A percentile compares a stretch with the other conserved stretches of the same genome.
Conservation (phyloP, 441 rosid genomes). For the Erysimum cheiri region DNA sequence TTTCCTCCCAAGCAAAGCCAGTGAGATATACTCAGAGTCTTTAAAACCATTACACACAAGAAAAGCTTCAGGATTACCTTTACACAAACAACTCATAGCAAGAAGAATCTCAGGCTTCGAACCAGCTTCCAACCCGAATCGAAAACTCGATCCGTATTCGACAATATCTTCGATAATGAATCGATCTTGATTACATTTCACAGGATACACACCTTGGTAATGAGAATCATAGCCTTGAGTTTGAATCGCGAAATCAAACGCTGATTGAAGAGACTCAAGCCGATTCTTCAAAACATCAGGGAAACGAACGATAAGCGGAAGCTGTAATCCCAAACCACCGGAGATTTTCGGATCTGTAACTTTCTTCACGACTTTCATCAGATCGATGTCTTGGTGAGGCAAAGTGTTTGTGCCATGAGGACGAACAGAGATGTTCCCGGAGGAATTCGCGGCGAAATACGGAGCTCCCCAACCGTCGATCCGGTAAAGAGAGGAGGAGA, state of each 20-base stretch:
- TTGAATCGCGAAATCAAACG: slow-evolving; percentile 73
- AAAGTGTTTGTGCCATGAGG: slow-evolving; percentile 72
- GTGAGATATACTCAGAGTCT: slow-evolving; percentile 78
- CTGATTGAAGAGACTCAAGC: slow-evolving; percentile 75
- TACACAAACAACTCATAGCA: slow-evolving; percentile 90
- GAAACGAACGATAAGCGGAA: slow-evolving; percentile 74
- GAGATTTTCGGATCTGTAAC: slow-evolving; percentile 73
- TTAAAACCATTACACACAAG: slow-evolving; percentile 90
- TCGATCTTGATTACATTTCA: slow-evolving; percentile 93
- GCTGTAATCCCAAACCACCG: slow-evolving; percentile 85
- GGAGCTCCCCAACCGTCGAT: slow-evolving; percentile 94
- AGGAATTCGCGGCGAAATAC: slow-evolving; percentile 69
- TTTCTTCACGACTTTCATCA: slow-evolving; percentile 75
- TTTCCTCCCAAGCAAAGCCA: slow-evolving; percentile 80
- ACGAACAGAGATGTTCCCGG: slow-evolving; percentile 77
- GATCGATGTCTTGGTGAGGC: slow-evolving; percentile 87
- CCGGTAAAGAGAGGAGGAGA: slow-evolving; percentile 72
- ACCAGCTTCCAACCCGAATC: slow-evolving; percentile 92
- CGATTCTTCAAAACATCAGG: slow-evolving; percentile 87
- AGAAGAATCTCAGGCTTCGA: slow-evolving; percentile 95
- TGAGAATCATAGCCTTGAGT: slow-evolving; percentile 63
- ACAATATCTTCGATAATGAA: slow-evolving; percentile 89
- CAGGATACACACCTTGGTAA: slow-evolving; percentile 95
- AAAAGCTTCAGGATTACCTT: slow-evolving; percentile 71
- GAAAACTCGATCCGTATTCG: slow-evolving; percentile 68